These are phyloP conservation scores for Penicillium tannophilum DNA, from an alignment of 495 filamentous ascomycete species.

Conservation along the genomic window DNA sequence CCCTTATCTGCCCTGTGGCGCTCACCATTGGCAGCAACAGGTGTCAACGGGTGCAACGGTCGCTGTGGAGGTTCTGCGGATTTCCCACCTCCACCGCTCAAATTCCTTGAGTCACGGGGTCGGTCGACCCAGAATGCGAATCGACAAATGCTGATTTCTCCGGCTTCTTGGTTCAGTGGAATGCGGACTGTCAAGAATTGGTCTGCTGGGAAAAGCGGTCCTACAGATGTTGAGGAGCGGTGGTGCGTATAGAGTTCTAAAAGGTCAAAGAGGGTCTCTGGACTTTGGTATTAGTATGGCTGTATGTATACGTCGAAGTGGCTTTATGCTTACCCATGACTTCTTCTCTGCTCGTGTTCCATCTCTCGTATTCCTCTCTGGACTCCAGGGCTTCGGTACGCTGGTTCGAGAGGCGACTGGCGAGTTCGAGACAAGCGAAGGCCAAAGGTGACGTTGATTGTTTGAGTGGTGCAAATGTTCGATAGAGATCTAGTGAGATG, in stretches of 20 bases:
- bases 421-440: constrained; percentile 78
- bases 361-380: constrained; percentile 51
- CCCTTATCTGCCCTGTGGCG: constrained; percentile 54
- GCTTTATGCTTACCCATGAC: constrained; percentile 59
- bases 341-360: constrained; percentile 64
- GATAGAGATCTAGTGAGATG: constrained; percentile 85
- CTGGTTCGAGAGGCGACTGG: constrained; percentile 62
- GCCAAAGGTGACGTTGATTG: constrained; percentile 79
- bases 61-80: constrained; percentile 8
- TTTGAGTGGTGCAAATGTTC: constrained; percentile 90
- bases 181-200: constrained; percentile 84
- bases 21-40: constrained; percentile 46
- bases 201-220: constrained; percentile 67
- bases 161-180: constrained; percentile 74
- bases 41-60: constrained; percentile 35
- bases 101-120: constrained; percentile 5
- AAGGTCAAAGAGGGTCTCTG: constrained; percentile 82
- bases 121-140: constrained; percentile 45
- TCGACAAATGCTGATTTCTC: constrained; percentile 54
- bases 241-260: constrained; percentile 88
- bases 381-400: constrained; percentile 49
- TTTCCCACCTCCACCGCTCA: constrained; percentile 1
- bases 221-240: constrained; percentile 69
- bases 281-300: constrained; percentile 7
- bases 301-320: background rate